Conservation (phyloP, 2,329 filamentous ascomycete genomes). For the Camillea tinctor region DNA sequence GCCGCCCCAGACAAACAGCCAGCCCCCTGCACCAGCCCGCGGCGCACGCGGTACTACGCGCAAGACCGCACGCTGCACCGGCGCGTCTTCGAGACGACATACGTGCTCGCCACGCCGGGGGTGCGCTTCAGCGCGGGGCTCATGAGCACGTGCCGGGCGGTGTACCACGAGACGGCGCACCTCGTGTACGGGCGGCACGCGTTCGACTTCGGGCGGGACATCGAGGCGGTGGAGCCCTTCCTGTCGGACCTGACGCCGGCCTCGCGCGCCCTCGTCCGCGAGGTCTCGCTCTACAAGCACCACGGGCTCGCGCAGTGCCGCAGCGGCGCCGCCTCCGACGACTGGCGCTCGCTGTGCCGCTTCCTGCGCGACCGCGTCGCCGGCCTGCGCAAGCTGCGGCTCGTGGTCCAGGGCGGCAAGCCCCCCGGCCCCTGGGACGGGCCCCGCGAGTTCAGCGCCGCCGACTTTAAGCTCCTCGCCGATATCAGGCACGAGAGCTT, state of each 20-base stretch:
- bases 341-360: conserved; percentile 54
- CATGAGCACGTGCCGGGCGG: conserved; percentile 44
- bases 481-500: conserved; percentile 48
- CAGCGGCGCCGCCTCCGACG: conserved; percentile 47
- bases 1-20: conserved; percentile 25
- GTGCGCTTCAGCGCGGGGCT: conserved; percentile 42
- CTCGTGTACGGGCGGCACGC: conserved; percentile 55
- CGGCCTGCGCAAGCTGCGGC: conserved; percentile 41
- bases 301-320: conserved; percentile 40
- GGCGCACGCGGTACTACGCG: conserved; percentile 41
- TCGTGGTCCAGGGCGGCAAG: conserved; percentile 56
- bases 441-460: conserved; percentile 42
- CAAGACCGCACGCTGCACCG: conserved; percentile 40
- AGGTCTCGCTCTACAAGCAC: conserved; percentile 54
- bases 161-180: conserved; percentile 55
- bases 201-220: conserved; percentile 59
- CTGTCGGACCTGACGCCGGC: conserved; percentile 53
- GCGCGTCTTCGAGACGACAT: conserved; percentile 52
- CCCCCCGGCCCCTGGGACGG: conserved; percentile 48
- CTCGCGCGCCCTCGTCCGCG: conserved; percentile 46
- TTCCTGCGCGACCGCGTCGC: conserved; percentile 40
- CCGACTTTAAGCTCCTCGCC: conserved; percentile 47
- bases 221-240: conserved; percentile 61
- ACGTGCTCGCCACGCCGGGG: conserved; percentile 41
- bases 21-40: conserved; percentile 8